Conservation (phyloP, 2,329 filamentous ascomycete species). For the Aspergillus ustus region DNA sequence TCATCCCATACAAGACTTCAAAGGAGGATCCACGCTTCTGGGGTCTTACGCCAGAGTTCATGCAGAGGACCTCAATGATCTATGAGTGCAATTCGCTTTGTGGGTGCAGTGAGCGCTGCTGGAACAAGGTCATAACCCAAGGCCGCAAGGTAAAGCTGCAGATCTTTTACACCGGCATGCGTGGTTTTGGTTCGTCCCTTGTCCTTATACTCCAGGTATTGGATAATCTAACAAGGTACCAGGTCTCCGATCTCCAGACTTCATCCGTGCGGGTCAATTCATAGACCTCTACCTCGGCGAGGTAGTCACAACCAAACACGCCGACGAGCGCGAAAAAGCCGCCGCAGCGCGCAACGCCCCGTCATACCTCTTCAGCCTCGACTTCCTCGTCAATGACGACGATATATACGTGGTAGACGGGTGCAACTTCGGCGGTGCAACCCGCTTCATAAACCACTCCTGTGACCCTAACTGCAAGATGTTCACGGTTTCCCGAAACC, state of each 20-base stretch:
- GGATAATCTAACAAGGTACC: slow-evolving; percentile 13
- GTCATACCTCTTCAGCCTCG: slow-evolving; percentile 50
- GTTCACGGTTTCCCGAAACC: slow-evolving; percentile 47
- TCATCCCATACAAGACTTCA: slow-evolving; percentile 37
- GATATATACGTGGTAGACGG: slow-evolving; percentile 50
- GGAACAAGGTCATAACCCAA: slow-evolving; percentile 48
- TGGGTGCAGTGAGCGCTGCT: slow-evolving; percentile 40
- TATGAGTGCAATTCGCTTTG: slow-evolving; percentile 48
- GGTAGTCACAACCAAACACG: slow-evolving; percentile 43
- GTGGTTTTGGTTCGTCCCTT: slow-evolving; percentile 45
- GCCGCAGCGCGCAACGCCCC: slow-evolving; percentile 30
- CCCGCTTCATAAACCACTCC: slow-evolving; percentile 55
- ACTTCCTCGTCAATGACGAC: slow-evolving; percentile 40
- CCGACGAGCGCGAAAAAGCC: slow-evolving; percentile 44
- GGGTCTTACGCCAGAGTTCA: slow-evolving; percentile 37
- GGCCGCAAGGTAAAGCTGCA: slow-evolving; percentile 46
- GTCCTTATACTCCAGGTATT: neutral
- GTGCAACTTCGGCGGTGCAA: slow-evolving; percentile 46
- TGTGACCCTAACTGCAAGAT: slow-evolving; percentile 54
- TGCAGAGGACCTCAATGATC: slow-evolving; percentile 42
- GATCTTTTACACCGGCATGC: slow-evolving; percentile 47
- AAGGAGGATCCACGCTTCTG: slow-evolving; percentile 22
- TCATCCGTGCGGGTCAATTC: slow-evolving; percentile 48
- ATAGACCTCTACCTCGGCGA: slow-evolving; percentile 53
- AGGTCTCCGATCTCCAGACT: slow-evolving; percentile 47